Evolutionary conservation across 2,329 filamentous ascomycete genomes (phyloP), one percentile per base, ranked within the genome.

Genomic region (Stemphylium beticola): DNA sequence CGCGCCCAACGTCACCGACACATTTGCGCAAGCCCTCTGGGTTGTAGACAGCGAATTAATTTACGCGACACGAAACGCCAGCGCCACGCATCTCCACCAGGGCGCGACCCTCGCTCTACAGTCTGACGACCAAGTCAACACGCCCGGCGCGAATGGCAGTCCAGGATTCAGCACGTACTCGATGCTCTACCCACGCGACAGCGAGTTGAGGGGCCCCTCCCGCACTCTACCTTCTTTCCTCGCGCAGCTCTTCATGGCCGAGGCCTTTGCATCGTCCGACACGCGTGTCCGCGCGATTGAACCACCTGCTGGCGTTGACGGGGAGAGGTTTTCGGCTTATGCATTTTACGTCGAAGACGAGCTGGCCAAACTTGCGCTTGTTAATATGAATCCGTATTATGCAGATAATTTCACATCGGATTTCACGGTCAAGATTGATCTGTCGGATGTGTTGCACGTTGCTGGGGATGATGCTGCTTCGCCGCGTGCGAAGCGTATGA

Each of bases 21-120:
- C 56, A 17, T 59, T 59, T 14, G 56, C 56, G 4, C 56, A 59
- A 38, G 53, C 56, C 15, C 56, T 59, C 18, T 59, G 53, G 53
- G 53, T 57, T n/a, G 40, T 59, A 1, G 56, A 59, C n/a, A 53
- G 43, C 34, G 49, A 57, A 24, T 14, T 59, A 2, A 52, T 59
- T 15, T 56, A 59, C 26, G 56, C 56, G 2, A 57, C 49, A 12
- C 40, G 53, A 2, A 59, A 59, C 7, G 52, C 55, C 10, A 47
- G 31, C 10, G 26, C 38, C 7, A 37, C 53, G 0, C 37, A 53
- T 33, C 41, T 59, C 8, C 53, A 57, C 22, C 56, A 57, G n/a
- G 56, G 56, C 20, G 56, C 56, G 9, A 57, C 56, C 1, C 53
- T 59, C 11, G 53, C 53, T 9, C 41, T 56, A 4, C 53, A 59